A percentile compares a stretch with the other conserved stretches of the same genome.
phyloP scores from a whole-genome alignment of 2,329 filamentous ascomycete species.

The Xylariaceae sp. region DNA sequence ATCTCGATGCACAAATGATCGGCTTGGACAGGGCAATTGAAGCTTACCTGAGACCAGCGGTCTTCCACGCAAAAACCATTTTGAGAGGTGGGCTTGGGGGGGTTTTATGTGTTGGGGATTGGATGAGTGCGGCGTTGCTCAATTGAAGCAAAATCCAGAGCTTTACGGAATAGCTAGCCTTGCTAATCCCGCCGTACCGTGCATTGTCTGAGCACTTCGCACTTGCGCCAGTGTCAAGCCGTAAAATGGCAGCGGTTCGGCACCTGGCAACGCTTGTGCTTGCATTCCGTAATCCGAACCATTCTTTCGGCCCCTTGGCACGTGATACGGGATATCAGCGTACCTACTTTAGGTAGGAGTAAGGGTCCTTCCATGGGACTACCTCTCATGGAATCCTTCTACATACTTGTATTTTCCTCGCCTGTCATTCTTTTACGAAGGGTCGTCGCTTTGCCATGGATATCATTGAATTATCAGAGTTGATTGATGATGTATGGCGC shows the following conservation, averaged over 20 bases:
- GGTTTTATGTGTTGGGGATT: slow-evolving; percentile 21
- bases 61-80: slow-evolving; percentile 99
- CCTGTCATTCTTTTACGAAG: neutral
- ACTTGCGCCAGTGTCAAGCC: slow-evolving; percentile 13
- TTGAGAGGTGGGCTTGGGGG: slow-evolving; percentile 46
- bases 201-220: neutral
- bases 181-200: neutral
- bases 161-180: slow-evolving; percentile 10
- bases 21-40: slow-evolving; percentile 8
- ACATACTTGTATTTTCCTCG: neutral
- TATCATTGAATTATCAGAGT: too few species aligned
- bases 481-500: too few species aligned
- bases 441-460: neutral
- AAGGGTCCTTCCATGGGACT: neutral
- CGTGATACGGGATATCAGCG: slow-evolving; percentile 5
- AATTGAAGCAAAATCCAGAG: slow-evolving; percentile 26
- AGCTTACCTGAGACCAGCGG: slow-evolving; percentile 89
- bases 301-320: neutral
- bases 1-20: slow-evolving; percentile 2
- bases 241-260: neutral
- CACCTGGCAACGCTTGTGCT: slow-evolving; percentile 10
- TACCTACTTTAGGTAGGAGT: neutral
- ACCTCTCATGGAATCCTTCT: neutral
- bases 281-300: too few species aligned
- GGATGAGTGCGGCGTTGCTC: slow-evolving; percentile 32